Base-by-base conservation (phyloP, 495 filamentous ascomycete species). In the Barbatosphaeria neglecta region DNA sequence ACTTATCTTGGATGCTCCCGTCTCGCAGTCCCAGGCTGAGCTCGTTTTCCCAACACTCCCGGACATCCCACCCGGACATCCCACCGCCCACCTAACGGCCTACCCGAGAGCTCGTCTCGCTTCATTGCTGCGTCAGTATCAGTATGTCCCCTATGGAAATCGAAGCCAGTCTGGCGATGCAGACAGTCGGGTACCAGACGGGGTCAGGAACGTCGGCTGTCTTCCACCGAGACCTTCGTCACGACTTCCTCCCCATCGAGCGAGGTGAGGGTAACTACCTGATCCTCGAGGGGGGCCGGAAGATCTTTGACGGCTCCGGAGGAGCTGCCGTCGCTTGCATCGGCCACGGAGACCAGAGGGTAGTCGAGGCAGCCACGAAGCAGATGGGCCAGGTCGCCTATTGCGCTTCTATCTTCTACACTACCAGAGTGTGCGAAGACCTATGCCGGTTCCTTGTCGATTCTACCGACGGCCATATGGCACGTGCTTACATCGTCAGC, bases 271-370 rank as follows among this genome's bases (percentile, higher is more conserved):
- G 68, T 6, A 70, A 61, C 43, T 58, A 67, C 43, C 39, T 70
- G 13, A 43, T 60, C 24, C 50, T 84, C 3, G 73, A 73, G 43
- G 72, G 83, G 63, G 80, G 79, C 19, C 76, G 73, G 10, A 73
- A 65, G 39, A 74, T 88, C 49, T 70, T 86, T 16, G 82, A 86
- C 53, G 78, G 76, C 0, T 69, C 68, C 6, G 65, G 73, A 41
- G 76, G 76, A 18, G 75, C 75, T 6, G 73, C 74, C 0, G 75
- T 78, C 24, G 65, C 75, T 15, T 70, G 64, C 46, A 48, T 77
- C 19, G 74, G 74, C 27, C 72, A 73, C 55, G 68, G 69, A 13
- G 61, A 74, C 41, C 39, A 58, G 42, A 54, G 66, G 37, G 65
- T 75, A 9, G 60, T 57, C 18, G 46, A 68, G 16, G 71, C 70